phyloP scores from a whole-genome alignment of 2,329 filamentous ascomycete genomes.

The Fusarium sp. region DNA sequence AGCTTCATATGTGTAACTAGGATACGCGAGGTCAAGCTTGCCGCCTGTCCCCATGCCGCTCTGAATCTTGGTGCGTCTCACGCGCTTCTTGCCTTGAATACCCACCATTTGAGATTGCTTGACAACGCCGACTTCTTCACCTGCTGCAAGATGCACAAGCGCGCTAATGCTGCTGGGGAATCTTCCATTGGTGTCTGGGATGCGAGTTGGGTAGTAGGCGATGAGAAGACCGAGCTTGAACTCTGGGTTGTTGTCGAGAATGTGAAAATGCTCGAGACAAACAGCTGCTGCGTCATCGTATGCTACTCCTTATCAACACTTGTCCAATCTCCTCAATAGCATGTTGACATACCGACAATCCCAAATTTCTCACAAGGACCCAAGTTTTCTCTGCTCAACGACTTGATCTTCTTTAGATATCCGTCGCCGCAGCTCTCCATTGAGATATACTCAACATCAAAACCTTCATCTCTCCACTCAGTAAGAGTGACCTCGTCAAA shows the following conservation, averaged over 20 bases:
- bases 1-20: conserved; percentile 54
- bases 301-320: too few species aligned
- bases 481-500: conserved; percentile 50
- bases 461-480: conserved; percentile 54
- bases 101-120: conserved; percentile 54
- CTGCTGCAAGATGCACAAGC: conserved; percentile 51
- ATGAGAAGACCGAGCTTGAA: conserved; percentile 53
- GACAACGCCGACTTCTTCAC: conserved; percentile 51
- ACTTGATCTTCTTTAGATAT: conserved; percentile 47
- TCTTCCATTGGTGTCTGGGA: conserved; percentile 52
- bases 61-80: conserved; percentile 45
- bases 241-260: conserved; percentile 54
- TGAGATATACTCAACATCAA: conserved; percentile 53
- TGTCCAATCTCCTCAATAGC: too few species aligned
- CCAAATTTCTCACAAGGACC: conserved; percentile 55
- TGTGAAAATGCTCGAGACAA: conserved; percentile 56
- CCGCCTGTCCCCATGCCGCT: conserved; percentile 50
- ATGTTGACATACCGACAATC: too few species aligned
- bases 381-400: conserved; percentile 44
- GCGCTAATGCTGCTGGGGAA: conserved; percentile 52
- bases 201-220: conserved; percentile 55
- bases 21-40: conserved; percentile 48
- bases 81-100: conserved; percentile 54
- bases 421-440: conserved; percentile 47
- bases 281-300: conserved; percentile 52